These are phyloP conservation scores for Xylaria curta DNA, from an alignment of 495 filamentous ascomycete genomes.

Conservation along the genomic window DNA sequence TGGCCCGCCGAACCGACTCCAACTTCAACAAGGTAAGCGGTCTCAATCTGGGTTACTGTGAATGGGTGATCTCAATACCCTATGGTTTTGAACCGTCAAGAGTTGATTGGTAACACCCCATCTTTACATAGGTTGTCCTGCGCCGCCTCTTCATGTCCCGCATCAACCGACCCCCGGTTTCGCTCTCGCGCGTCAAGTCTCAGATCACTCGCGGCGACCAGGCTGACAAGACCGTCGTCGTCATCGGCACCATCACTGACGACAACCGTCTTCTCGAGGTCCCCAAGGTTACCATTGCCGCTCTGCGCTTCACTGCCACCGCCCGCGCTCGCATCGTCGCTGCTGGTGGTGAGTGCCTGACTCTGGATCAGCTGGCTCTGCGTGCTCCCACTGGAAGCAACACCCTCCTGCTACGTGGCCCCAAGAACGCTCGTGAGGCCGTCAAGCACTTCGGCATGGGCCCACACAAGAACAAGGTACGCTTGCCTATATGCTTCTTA, in stretches of 20 bases:
- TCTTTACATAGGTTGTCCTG: conserved; percentile 58
- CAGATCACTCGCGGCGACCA: conserved; percentile 70
- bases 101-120: background rate
- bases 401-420: conserved; percentile 91
- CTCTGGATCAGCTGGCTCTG: conserved; percentile 93
- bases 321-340: conserved; percentile 90
- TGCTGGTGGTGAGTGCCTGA: conserved; percentile 92
- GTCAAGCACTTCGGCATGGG: conserved; percentile 99
- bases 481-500: conserved; percentile 35
- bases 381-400: conserved; percentile 92
- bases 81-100: background rate
- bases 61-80: background rate
- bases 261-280: conserved; percentile 89
- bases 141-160: conserved; percentile 96
- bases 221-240: conserved; percentile 83
- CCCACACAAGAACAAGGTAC: conserved; percentile 94
- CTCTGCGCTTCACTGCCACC: conserved; percentile 93
- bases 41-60: background rate
- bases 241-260: conserved; percentile 93
- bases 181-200: conserved; percentile 83
- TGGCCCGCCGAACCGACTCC: conserved; percentile 93
- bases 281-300: conserved; percentile 90
- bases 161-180: conserved; percentile 95
- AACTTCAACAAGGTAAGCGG: conserved; percentile 88
- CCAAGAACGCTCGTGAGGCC: conserved; percentile 96